Evolutionary conservation across 805 yeast species (phyloP), one percentile per base, ranked within the genome.

Genomic region (Teunomyces kruisii): DNA sequence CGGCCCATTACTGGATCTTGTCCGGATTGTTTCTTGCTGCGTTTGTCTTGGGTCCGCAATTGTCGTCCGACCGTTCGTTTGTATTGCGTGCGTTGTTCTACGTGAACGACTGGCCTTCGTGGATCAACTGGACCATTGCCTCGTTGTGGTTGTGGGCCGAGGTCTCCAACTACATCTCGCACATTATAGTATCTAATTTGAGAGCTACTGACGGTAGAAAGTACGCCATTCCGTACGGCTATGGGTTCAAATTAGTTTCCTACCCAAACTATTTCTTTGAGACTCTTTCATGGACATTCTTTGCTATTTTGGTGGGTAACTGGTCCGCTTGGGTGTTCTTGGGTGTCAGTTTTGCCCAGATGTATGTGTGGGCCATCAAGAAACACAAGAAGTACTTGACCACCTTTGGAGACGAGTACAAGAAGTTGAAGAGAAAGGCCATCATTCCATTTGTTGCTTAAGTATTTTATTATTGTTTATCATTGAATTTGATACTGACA

Each of bases 181-280:
- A 94, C 65, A 57, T 77, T 45, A 81, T 79, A 45, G 78, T 94
- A 62, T 74, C 82, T 54, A 56, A 68, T 24, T 68, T 87, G 52
- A 76, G 94, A 56, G 57, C 75, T 3, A 70, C 80, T 41, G 81
- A 75, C 46, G 53, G 63, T 8, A 70, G 66, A 55, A 82, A 76
- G 47, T 84, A 84, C 52, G 77, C 71, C 40, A 84, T 86, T 55
- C 95, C 98, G 16, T 74, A 75, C 49, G 97, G 96, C 14, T 95
- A 88, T 55, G 86, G 92, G 8, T 94, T 94, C 61, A 75, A 80
- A 48, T 66, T 74, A 46, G 87, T 91, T 29, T 83, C 94, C n/a
- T 86, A 89, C 65, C 99, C 99, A 53, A 94, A 94, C 71, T 94
- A 94, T 66, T 85, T 89, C 54, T 92, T 90, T 64, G 99, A 94